These are phyloP conservation scores for Fraxinus dipetala DNA, from an alignment of 305 asterid species.

Conservation along the genomic window DNA sequence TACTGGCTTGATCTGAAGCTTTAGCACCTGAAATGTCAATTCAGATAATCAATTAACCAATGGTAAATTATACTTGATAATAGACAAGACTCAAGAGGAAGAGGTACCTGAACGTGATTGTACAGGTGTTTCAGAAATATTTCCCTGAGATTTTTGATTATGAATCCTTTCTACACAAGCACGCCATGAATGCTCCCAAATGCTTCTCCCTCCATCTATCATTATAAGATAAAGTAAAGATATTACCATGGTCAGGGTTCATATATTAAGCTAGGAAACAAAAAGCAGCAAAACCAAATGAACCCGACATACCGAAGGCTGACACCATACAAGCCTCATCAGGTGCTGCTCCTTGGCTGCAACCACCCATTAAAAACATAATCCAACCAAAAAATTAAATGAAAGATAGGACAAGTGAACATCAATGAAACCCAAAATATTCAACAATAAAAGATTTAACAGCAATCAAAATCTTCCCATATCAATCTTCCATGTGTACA, in stretches of 20 bases:
- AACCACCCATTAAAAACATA: slow-evolving; percentile 20
- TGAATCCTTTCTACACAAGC: slow-evolving; percentile 67
- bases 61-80: slow-evolving; percentile 7
- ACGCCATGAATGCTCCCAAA: slow-evolving; percentile 94
- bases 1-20: slow-evolving; percentile 53
- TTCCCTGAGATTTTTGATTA: slow-evolving; percentile 51
- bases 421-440: background rate
- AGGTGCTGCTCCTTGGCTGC: slow-evolving; percentile 93
- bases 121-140: slow-evolving; percentile 54
- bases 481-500: background rate
- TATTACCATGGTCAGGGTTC: slow-evolving; percentile 21
- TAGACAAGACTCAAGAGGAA: slow-evolving; percentile 12
- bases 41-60: slow-evolving; percentile 26
- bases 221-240: background rate
- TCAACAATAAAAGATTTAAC: background rate
- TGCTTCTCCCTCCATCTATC: slow-evolving; percentile 75
- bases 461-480: background rate
- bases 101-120: slow-evolving; percentile 63
- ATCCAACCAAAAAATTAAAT: slow-evolving; percentile 11
- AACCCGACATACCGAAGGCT: slow-evolving; percentile 76
- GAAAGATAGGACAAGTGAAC: background rate
- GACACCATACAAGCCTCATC: slow-evolving; percentile 97
- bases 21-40: slow-evolving; percentile 51
- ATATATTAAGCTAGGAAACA: background rate
- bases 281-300: slow-evolving; percentile 19